These are phyloP conservation scores for Alternaria brassicicola DNA, from an alignment of 2,329 filamentous ascomycete species.

Conservation along the genomic window DNA sequence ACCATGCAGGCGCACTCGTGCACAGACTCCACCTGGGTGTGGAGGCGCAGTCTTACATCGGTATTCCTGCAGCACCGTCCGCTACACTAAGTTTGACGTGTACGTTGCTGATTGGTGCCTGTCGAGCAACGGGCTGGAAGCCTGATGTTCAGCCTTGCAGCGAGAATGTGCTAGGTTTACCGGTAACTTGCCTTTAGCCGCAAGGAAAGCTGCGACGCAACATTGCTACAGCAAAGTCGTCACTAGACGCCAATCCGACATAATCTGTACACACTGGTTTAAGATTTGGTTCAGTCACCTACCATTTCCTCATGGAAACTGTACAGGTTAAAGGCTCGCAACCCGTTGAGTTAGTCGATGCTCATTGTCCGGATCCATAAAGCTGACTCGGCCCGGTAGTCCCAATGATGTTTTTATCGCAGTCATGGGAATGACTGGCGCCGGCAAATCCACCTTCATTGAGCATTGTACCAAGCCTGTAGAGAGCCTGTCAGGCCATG, in stretches of 20 bases:
- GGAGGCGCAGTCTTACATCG: neutral
- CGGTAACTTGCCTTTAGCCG: neutral
- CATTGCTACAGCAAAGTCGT: neutral
- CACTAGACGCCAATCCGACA: neutral
- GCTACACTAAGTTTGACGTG: slow-evolving; percentile 42
- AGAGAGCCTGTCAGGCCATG: neutral
- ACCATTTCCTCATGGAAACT: neutral
- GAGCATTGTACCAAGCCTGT: slow-evolving; percentile 7
- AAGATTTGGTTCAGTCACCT: neutral
- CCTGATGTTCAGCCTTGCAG: neutral
- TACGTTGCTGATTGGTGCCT: slow-evolving; percentile 27
- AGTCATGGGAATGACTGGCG: slow-evolving; percentile 51
- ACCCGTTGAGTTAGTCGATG: neutral
- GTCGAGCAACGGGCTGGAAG: neutral
- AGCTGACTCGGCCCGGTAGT: neutral
- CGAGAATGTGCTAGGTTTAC: neutral
- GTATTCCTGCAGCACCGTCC: slow-evolving; percentile 19
- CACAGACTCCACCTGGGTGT: neutral
- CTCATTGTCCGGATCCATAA: neutral
- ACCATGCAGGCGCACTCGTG: slow-evolving; percentile 18
- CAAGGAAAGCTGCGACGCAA: neutral
- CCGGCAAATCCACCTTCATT: slow-evolving; percentile 51
- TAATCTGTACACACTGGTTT: neutral
- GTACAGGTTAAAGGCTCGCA: neutral
- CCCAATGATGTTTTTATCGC: slow-evolving; percentile 33